phyloP scores from a whole-genome alignment of 768 basidiomycete genomes.

The Ephemerocybe angulata region DNA sequence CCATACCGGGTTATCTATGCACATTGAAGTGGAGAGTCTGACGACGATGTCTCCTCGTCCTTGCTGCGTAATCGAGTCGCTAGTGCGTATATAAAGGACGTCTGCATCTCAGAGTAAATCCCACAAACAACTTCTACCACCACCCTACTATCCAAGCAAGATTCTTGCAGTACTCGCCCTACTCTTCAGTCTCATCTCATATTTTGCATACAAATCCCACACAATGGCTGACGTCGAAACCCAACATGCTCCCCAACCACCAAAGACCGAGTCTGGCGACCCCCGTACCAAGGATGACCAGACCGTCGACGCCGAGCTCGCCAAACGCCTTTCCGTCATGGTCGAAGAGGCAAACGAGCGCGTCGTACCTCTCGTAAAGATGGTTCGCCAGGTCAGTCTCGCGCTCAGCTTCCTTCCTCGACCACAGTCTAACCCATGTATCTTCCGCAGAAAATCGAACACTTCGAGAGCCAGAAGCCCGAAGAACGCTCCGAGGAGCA shows the following conservation, averaged over 20 bases:
- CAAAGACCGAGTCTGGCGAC: slow-evolving; percentile 7
- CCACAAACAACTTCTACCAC: neutral
- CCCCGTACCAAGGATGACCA: slow-evolving; percentile 21
- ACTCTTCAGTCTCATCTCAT: neutral
- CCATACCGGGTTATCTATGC: neutral
- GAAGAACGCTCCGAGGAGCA: slow-evolving; percentile 34
- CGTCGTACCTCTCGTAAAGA: slow-evolving; percentile 27
- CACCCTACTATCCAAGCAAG: too few relatives aligned
- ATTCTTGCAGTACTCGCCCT: neutral
- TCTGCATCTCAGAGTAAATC: neutral
- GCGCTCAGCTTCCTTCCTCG: neutral
- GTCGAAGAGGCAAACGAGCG: slow-evolving; percentile 33
- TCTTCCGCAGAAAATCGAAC: slow-evolving; percentile 29
- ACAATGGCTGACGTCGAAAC: neutral
- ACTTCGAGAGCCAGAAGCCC: slow-evolving; percentile 29
- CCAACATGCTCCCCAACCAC: neutral
- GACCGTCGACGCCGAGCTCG: slow-evolving; percentile 26
- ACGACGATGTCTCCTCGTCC: neutral
- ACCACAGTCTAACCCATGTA: neutral
- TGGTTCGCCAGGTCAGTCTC: slow-evolving; percentile 33
- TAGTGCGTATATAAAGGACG: neutral
- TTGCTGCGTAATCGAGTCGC: neutral
- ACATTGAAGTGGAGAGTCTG: slow-evolving; percentile 1
- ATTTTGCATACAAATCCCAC: neutral
- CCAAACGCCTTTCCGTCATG: slow-evolving; percentile 30